These are phyloP conservation scores for Fusarium sulawesiense DNA, from an alignment of 2,329 filamentous ascomycete genomes.

Conservation along the genomic window DNA sequence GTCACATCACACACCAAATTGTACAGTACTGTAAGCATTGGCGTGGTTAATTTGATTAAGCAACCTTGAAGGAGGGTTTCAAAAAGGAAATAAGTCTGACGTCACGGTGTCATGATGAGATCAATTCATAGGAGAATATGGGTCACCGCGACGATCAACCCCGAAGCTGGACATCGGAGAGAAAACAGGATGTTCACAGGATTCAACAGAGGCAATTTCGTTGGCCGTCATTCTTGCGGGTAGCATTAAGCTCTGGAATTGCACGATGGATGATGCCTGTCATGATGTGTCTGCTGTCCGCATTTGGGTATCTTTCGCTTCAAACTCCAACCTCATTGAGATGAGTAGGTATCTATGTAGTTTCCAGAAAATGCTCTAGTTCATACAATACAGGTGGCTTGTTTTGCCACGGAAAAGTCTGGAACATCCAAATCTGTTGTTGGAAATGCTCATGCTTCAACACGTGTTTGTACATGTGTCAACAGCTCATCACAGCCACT, in stretches of 20 bases:
- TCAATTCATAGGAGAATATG: slow-evolving; percentile 19
- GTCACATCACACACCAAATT: slow-evolving; percentile 1
- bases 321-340: slow-evolving; percentile 43
- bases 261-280: slow-evolving; percentile 15
- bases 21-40: background rate
- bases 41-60: slow-evolving; percentile 10
- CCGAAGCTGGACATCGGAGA: slow-evolving; percentile 3
- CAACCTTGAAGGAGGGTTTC: background rate
- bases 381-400: slow-evolving; percentile 39
- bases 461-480: background rate
- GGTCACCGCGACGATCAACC: slow-evolving; percentile 31
- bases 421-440: slow-evolving; percentile 27
- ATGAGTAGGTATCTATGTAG: slow-evolving; percentile 43
- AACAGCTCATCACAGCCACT: slow-evolving; percentile 42
- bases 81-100: slow-evolving; percentile 20
- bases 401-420: slow-evolving; percentile 24
- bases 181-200: background rate
- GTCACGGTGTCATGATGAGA: slow-evolving; percentile 41
- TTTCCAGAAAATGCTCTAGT: slow-evolving; percentile 29
- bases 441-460: slow-evolving; percentile 21
- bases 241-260: slow-evolving; percentile 6
- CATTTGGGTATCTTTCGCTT: slow-evolving; percentile 37
- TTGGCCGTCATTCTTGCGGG: slow-evolving; percentile 20
- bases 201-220: background rate
- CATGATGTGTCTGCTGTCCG: slow-evolving; percentile 29